Conservation (phyloP, 352 stramenopile species). For the Pythium guiyangense region DNA sequence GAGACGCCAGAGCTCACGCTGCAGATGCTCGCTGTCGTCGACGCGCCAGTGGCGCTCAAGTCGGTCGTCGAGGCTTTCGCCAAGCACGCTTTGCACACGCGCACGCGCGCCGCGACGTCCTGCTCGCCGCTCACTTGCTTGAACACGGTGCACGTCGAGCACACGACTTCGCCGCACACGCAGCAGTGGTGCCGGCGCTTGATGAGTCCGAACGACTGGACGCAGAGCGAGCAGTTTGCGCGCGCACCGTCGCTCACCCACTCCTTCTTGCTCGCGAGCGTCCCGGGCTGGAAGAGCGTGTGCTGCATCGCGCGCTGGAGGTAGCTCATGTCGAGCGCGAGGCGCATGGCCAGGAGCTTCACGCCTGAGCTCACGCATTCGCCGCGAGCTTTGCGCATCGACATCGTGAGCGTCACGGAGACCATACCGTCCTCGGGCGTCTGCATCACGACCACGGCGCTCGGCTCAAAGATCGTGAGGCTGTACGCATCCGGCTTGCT, state of each 20-base stretch:
- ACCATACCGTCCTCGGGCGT: conserved; percentile 61
- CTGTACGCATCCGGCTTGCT: conserved; percentile 73
- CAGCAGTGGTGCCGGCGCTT: conserved; percentile 83
- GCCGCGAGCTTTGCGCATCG: conserved; percentile 72
- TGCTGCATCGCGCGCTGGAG: conserved; percentile 71
- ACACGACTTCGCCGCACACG: conserved; percentile 86
- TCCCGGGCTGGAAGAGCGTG: conserved; percentile 56
- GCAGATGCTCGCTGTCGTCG: conserved; percentile 21
- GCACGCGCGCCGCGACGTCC: conserved; percentile 45
- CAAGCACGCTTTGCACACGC: conserved; percentile 76
- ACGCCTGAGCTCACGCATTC: conserved; percentile 73
- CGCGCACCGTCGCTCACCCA: conserved; percentile 80
- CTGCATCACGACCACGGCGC: conserved; percentile 67
- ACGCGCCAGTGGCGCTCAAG: conserved; percentile 1
- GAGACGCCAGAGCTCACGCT: conserved; percentile 46
- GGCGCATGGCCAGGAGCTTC: conserved; percentile 51
- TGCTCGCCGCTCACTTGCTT: conserved; percentile 64
- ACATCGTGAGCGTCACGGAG: conserved; percentile 66
- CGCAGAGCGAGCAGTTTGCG: conserved; percentile 76
- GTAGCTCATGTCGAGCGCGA: conserved; percentile 49
- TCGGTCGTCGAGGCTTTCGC: conserved; percentile 45
- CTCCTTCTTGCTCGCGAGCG: conserved; percentile 57
- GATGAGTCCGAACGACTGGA: conserved; percentile 77
- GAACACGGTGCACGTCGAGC: conserved; percentile 70
- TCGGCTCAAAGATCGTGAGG: conserved; percentile 73